phyloP scores from a whole-genome alignment of 208 protist species.

The Leishmania guyanensis region DNA sequence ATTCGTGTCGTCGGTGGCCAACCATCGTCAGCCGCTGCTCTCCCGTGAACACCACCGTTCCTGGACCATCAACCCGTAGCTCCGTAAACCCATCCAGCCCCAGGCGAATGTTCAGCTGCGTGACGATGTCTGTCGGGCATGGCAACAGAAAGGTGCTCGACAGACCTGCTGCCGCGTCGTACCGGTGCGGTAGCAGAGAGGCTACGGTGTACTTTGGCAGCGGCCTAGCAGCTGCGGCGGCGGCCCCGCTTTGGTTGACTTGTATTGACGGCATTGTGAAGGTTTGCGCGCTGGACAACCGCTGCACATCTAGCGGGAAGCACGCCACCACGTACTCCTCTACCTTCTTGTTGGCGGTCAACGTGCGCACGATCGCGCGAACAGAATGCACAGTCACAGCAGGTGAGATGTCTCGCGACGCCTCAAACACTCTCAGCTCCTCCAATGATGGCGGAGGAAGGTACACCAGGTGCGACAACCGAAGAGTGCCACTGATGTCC shows the following conservation, averaged over 20 bases:
- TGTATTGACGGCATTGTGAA: constrained; percentile 4
- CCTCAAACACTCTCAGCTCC: constrained; percentile 41
- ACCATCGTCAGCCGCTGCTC: constrained; percentile 53
- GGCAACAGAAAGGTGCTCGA: constrained; percentile 20
- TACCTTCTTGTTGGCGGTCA: constrained; percentile 43
- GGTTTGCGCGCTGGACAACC: constrained; percentile 19
- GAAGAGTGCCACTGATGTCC: constrained; percentile 60
- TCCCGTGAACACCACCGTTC: constrained; percentile 70
- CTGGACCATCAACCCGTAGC: constrained; percentile 74
- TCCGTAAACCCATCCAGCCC: constrained; percentile 76
- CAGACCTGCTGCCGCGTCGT: neutral
- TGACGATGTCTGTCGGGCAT: constrained; percentile 47
- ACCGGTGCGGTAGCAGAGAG: constrained; percentile 6
- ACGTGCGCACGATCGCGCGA: constrained; percentile 49
- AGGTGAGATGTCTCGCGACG: neutral
- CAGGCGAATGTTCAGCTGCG: constrained; percentile 58
- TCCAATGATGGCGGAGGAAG: constrained; percentile 54
- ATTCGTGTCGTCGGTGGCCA: neutral
- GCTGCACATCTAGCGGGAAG: constrained; percentile 42
- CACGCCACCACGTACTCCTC: constrained; percentile 60
- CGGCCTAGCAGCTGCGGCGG: neutral
- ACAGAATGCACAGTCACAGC: constrained; percentile 30
- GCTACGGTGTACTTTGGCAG: constrained; percentile 5
- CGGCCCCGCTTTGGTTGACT: neutral
- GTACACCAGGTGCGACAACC: constrained; percentile 78